Evolutionary conservation across 1,139 yeast genomes (phyloP).

Genomic region (Yamadazyma dushanensis): DNA sequence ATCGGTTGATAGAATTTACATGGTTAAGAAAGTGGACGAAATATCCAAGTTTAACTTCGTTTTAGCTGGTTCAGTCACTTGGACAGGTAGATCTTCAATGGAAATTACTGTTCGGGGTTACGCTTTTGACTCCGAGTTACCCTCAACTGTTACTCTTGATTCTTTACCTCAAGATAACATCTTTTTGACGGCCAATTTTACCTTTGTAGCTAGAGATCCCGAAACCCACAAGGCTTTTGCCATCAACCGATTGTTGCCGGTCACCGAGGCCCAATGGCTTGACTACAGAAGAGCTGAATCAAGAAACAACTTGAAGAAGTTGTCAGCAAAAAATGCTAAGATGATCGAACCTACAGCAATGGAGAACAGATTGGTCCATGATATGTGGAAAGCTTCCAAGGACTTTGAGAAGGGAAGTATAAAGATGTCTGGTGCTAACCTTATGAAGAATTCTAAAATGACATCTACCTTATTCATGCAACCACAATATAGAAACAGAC

Average conservation of each 20-base stretch:
- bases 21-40: constrained; percentile 82
- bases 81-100: constrained; percentile 96
- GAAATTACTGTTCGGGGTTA: constrained; percentile 90
- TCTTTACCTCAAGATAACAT: constrained; percentile 46
- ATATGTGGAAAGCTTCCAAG: constrained; percentile 68
- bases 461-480: constrained; percentile 86
- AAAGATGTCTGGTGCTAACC: constrained; percentile 44
- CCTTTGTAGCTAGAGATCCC: constrained; percentile 94
- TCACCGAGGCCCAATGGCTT: constrained; percentile 70
- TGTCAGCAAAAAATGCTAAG: constrained; percentile 64
- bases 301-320: constrained; percentile 80
- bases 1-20: constrained; percentile 86
- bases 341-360: constrained; percentile 68
- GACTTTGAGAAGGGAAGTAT: constrained; percentile 28
- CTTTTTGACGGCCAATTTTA: constrained; percentile 84
- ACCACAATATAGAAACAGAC: constrained; percentile 93
- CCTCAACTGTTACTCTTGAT: constrained; percentile 43
- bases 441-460: constrained; percentile 71
- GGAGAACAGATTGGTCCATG: constrained; percentile 74
- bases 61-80: constrained; percentile 83
- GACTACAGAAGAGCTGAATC: constrained; percentile 89
- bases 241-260: constrained; percentile 75
- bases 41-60: constrained; percentile 73
- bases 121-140: constrained; percentile 57
- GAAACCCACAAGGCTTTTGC: constrained; percentile 84